Conservation (phyloP, 208 protist genomes). For the Wallacemonas sp. region DNA sequence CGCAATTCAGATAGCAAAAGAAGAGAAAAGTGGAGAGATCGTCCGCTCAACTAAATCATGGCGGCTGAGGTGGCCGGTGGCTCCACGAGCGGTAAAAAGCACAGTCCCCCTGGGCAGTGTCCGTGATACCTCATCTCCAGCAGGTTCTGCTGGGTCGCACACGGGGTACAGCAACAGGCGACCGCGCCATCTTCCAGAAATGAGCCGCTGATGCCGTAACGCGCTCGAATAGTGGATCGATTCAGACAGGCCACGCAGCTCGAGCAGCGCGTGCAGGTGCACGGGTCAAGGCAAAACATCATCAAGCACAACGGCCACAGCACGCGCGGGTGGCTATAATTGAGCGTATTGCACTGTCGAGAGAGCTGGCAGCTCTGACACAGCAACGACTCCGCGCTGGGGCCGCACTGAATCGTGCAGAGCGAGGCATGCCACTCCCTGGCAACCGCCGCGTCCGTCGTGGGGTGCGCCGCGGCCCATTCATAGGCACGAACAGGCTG, state of each 20-base stretch:
- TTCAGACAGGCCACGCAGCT: conserved; percentile 11
- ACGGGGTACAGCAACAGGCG: conserved; percentile 18
- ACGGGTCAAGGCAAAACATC: conserved; percentile 14
- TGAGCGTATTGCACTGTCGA: conserved; percentile 21
- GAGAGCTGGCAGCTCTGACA: conserved; percentile 2
- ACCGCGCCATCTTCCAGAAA: conserved; percentile 13
- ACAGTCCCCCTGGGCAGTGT: conserved; percentile 24
- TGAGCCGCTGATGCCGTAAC: conserved; percentile 22
- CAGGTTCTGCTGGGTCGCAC: conserved; percentile 25
- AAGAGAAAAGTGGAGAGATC: conserved; percentile 4
- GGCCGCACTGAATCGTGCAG: neutral
- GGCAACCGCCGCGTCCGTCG: neutral
- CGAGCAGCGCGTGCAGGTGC: conserved; percentile 2
- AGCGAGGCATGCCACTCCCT: neutral
- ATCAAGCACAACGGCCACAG: conserved; percentile 18
- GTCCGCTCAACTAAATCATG: neutral
- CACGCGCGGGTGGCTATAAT: conserved; percentile 16
- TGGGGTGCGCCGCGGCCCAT: neutral
- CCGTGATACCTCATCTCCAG: conserved; percentile 27
- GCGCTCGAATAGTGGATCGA: conserved; percentile 17
- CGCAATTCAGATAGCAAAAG: conserved; percentile 1
- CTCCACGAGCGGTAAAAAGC: conserved; percentile 1
- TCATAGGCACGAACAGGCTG: neutral
- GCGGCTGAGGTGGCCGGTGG: neutral
- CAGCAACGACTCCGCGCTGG: neutral